Conservation (phyloP, 2,329 filamentous ascomycete species). For the Ophiobolus disseminans region DNA sequence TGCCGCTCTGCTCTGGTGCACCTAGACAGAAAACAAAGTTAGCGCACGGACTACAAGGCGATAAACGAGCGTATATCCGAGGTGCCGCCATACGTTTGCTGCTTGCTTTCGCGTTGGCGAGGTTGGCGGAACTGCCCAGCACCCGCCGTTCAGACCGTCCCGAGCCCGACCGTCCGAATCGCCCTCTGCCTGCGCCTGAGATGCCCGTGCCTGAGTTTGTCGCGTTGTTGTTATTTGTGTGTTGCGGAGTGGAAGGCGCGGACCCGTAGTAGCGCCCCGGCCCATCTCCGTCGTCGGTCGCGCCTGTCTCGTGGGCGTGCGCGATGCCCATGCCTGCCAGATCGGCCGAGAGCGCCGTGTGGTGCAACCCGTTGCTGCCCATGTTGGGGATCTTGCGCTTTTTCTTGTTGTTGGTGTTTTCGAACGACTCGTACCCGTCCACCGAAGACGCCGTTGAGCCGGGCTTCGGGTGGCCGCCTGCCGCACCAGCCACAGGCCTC, state of each 20-base stretch:
- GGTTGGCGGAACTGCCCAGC: conserved; percentile 51
- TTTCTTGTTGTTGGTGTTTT: conserved; percentile 99
- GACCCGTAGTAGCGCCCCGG: conserved; percentile 64
- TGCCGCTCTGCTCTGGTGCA: conserved; percentile 68
- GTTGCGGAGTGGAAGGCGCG: conserved; percentile 60
- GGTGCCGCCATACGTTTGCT: conserved; percentile 47
- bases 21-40: conserved; percentile 45
- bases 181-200: conserved; percentile 74
- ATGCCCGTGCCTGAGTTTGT: conserved; percentile 27
- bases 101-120: conserved; percentile 53
- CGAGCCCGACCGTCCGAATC: conserved; percentile 70
- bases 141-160: conserved; percentile 54
- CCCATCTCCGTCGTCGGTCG: conserved; percentile 54
- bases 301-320: conserved; percentile 53
- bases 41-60: conserved; percentile 42
- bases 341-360: conserved; percentile 65
- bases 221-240: conserved; percentile 45
- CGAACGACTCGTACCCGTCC: conserved; percentile 95
- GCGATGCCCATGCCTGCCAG: conserved; percentile 68
- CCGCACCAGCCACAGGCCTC: conserved; percentile 29
- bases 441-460: conserved; percentile 71
- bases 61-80: conserved; percentile 34
- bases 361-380: conserved; percentile 69
- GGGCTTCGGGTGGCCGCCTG: conserved; percentile 49
- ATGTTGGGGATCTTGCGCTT: conserved; percentile 97